Evolutionary conservation across 768 basidiomycete genomes (phyloP).

Genomic region (Psilocybe azurescens): DNA sequence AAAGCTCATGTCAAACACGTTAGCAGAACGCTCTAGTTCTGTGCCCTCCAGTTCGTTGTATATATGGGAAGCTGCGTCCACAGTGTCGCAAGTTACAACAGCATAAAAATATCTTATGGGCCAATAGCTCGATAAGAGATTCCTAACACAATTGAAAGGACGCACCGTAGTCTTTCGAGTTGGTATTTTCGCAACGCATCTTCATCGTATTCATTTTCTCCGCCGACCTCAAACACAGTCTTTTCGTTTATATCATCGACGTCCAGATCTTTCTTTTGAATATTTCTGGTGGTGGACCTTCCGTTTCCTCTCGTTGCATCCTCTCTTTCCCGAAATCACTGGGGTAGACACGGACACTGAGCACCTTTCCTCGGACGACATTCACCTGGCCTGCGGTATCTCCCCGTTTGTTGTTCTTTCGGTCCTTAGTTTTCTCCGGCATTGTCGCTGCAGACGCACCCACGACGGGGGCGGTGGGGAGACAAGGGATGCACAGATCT

Average conservation of each 20-base stretch:
- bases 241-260: constrained; percentile 59
- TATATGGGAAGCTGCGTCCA: constrained; percentile 77
- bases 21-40: constrained; percentile 95
- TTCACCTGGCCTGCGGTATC: constrained; percentile 23
- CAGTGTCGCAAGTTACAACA: constrained; percentile 85
- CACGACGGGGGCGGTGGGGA: constrained; percentile 58
- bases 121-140: neutral
- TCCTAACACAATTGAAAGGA: constrained; percentile 16
- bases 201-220: constrained; percentile 84
- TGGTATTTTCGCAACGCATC: constrained; percentile 91
- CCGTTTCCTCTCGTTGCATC: constrained; percentile 84
- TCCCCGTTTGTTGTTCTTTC: constrained; percentile 20
- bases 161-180: constrained; percentile 87
- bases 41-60: constrained; percentile 90
- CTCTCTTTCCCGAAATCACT: constrained; percentile 91
- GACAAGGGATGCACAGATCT: constrained; percentile 88
- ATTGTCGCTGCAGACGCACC: constrained; percentile 30
- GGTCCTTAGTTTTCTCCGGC: constrained; percentile 15
- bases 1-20: constrained; percentile 94
- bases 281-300: constrained; percentile 88
- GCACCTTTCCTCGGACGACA: constrained; percentile 66
- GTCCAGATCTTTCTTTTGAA: constrained; percentile 69
- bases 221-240: constrained; percentile 69
- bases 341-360: constrained; percentile 87
- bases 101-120: constrained; percentile 89